Percentiles rank a stretch among this genome's conserved stretches.
Conservation (phyloP, 176 grass and related monocot genomes). For the barley (Hordeum vulgare) region MorexV3_pseudomolecules_assembly NC_058523.1:446584343-446584842, state of each 20-base stretch:
- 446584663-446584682: slow-evolving; percentile 46
- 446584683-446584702: slow-evolving; percentile 88
- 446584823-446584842: slow-evolving; percentile 49
- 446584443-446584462: background rate
- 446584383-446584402: background rate
- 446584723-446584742: slow-evolving; percentile 89
- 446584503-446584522: background rate
- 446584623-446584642: slow-evolving; percentile 97
- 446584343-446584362: background rate
- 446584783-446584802: background rate
- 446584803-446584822: slow-evolving; percentile 43
- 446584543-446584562: background rate
- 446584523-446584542: background rate
- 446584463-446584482: background rate
- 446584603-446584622: slow-evolving; percentile 62
- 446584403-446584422: background rate
- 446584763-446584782: slow-evolving; percentile 22
- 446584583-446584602: background rate
- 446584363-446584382: background rate
- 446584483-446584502: background rate
- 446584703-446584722: slow-evolving; percentile 86
- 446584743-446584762: slow-evolving; percentile 39
- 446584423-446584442: background rate
- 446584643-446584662: slow-evolving; percentile 53
- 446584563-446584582: background rate